phyloP scores from a whole-genome alignment of 805 yeast genomes.

The Lachancea lanzarotensis region DNA sequence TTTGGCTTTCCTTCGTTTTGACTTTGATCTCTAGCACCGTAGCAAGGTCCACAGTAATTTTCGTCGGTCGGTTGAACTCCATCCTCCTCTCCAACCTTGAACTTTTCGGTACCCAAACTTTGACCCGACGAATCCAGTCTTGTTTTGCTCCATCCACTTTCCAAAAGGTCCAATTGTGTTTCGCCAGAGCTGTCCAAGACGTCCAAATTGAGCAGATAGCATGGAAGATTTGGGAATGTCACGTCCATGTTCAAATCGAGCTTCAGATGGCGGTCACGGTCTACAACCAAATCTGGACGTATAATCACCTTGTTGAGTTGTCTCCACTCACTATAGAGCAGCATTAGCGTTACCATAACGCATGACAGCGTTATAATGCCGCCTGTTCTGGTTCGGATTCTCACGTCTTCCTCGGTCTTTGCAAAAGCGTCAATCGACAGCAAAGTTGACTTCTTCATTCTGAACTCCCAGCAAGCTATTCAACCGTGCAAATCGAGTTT shows the following conservation, averaged over 20 bases:
- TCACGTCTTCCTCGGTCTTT: slow-evolving; percentile 90
- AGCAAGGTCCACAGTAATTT: slow-evolving; percentile 80
- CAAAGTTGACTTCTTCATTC: slow-evolving; percentile 26
- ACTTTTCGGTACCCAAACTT: slow-evolving; percentile 36
- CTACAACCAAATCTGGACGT: slow-evolving; percentile 83
- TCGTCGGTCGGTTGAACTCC: slow-evolving; percentile 33
- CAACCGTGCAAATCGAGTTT: no score
- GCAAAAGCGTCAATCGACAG: slow-evolving; percentile 82
- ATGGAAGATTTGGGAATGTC: slow-evolving; percentile 78
- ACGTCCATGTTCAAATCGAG: slow-evolving; percentile 77
- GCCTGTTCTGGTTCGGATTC: slow-evolving; percentile 81
- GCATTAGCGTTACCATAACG: slow-evolving; percentile 48
- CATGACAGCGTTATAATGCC: slow-evolving; percentile 80
- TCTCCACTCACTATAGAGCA: slow-evolving; percentile 67
- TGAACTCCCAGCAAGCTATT: background rate
- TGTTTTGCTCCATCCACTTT: slow-evolving; percentile 64
- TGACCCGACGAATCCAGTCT: slow-evolving; percentile 53
- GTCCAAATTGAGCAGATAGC: slow-evolving; percentile 75
- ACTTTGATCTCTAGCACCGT: slow-evolving; percentile 67
- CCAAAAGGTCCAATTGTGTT: slow-evolving; percentile 61
- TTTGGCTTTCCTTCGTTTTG: slow-evolving; percentile 35
- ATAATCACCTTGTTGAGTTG: slow-evolving; percentile 64
- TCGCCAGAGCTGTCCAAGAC: slow-evolving; percentile 88
- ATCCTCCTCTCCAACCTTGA: slow-evolving; percentile 37
- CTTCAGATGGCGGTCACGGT: slow-evolving; percentile 67